Conservation (phyloP, 208 protist genomes). For the Trypanosoma boissoni region DNA sequence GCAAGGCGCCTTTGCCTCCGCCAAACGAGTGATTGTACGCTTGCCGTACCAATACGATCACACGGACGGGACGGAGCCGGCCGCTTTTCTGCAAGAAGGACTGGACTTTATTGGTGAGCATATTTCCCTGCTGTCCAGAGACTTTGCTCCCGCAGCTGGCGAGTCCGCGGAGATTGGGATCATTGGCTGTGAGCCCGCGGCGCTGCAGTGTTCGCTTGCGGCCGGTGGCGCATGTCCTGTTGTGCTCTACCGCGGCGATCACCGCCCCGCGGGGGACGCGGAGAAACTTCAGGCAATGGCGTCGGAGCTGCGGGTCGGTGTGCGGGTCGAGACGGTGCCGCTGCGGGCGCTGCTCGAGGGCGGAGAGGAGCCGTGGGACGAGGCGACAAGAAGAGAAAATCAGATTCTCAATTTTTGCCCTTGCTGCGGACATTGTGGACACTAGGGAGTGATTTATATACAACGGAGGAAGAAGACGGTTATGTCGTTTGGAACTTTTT, state of each 20-base stretch:
- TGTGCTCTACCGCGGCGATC: constrained; percentile 43
- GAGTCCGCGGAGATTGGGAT: constrained; percentile 21
- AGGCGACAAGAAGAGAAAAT: constrained; percentile 56
- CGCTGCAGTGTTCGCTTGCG: constrained; percentile 15
- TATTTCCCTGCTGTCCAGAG: constrained; percentile 28
- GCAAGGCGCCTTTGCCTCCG: constrained; percentile 30
- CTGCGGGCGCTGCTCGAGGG: constrained; percentile 55
- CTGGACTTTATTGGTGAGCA: constrained; percentile 68
- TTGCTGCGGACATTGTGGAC: constrained; percentile 58
- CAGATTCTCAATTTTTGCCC: constrained; percentile 76
- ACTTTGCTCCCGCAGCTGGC: constrained; percentile 16
- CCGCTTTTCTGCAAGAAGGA: constrained; percentile 27
- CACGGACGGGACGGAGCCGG: not conserved
- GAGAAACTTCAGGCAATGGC: constrained; percentile 16
- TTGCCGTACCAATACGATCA: constrained; percentile 43
- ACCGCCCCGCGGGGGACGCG: constrained; percentile 8
- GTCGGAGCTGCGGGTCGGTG: not conserved
- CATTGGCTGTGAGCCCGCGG: constrained; percentile 18
- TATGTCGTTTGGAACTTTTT: too few species aligned
- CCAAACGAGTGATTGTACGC: constrained; percentile 45
- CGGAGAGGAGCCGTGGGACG: constrained; percentile 69
- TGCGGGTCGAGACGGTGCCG: constrained; percentile 39
- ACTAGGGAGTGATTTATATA: too few species aligned
- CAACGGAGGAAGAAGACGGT: too few species aligned
- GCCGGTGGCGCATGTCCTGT: constrained; percentile 7